Base-by-base conservation (phyloP, 805 yeast species). In the Metschnikowia noctiluminum region DNA sequence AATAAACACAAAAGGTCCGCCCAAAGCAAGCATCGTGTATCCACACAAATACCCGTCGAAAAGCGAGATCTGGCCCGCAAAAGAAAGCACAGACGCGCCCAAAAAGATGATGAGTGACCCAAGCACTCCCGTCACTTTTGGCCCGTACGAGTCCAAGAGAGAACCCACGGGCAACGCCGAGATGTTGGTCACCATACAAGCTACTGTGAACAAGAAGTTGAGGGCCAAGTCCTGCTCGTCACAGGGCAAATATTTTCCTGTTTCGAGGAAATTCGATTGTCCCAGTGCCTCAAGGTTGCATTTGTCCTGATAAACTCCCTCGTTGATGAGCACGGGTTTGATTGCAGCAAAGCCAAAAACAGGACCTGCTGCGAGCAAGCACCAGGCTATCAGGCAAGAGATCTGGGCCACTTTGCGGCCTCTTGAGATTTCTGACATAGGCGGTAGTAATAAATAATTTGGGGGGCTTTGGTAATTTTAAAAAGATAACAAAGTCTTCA, bases 271-370 rank as follows among this genome's bases (percentile, higher is more conserved):
- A 40, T 9, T 10, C 26, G n/a, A 27, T 7, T 35, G n/a, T 41
- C n/a, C 31, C 32, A 41, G 45, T 15, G 54, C 59, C 12, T 54
- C 40, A 1, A 64, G 61, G 3, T 71, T 62, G 62, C 97, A 91
- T 7, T 71, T 61, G 1, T 82, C 79, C 26, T 75, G 65, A 60
- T 91, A 92, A 3, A 91, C 85, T 3, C 92, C 90, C 62, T 92
- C 91, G 9, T 74, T 64, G 15, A 89, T 77, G 39, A 92, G 69
- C 10, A 91, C 80, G 6, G 96, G 95, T 62, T 92, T 92, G 46
- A 91, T 71, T 3, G 98, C 97, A 26, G 97, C 97, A 71, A 91
- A 91, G 4, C 98, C 98, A 74, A 91, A 91, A 12, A 91, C 84
- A 1, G 95, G 89, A 6, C 97, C 98, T 0, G 96, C 97, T 0